Evolutionary conservation across 192 early-diverging fungal species (phyloP).

Genomic region (Coemansia javaensis): DNA sequence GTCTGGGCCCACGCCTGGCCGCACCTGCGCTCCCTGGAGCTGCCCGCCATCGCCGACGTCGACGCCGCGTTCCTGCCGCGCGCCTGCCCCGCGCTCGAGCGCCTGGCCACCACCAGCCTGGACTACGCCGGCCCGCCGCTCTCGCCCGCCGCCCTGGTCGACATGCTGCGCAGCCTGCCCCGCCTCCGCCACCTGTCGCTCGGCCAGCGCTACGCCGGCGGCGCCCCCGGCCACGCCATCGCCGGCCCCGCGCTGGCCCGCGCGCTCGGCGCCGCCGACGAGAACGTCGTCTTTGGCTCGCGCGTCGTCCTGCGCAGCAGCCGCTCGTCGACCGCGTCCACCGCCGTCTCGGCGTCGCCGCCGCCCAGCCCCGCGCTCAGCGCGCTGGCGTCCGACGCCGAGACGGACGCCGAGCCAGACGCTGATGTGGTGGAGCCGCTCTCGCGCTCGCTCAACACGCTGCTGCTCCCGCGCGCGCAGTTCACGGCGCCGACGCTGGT

Average conservation of each 20-base stretch:
- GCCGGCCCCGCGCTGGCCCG: constrained; percentile 29
- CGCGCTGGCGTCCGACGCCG: constrained; percentile 9
- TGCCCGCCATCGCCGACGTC: constrained; percentile 35
- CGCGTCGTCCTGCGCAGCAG: constrained; percentile 10
- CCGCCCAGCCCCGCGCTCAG: not conserved
- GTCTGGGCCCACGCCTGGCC: constrained; percentile 21
- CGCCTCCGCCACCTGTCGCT: constrained; percentile 36
- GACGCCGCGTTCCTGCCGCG: constrained; percentile 16
- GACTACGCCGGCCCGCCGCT: constrained; percentile 47
- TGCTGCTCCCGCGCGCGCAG: constrained; percentile 27
- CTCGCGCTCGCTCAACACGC: constrained; percentile 19
- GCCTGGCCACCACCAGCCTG: constrained; percentile 38
- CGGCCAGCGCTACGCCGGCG: constrained; percentile 40
- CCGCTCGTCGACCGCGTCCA: constrained; percentile 14
- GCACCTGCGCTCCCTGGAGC: constrained; percentile 17
- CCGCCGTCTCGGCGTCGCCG: not conserved
- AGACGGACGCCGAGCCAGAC: not conserved
- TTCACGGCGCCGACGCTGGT: constrained; percentile 33
- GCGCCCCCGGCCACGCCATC: constrained; percentile 38
- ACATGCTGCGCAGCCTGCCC: constrained; percentile 18
- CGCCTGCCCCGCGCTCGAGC: constrained; percentile 27
- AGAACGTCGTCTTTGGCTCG: constrained; percentile 9
- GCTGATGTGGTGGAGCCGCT: not conserved
- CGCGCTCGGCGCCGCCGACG: constrained; percentile 22
- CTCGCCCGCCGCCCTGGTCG: constrained; percentile 28